Base-by-base conservation (phyloP, 345 rosid species). In the Brassica juncea region DNA sequence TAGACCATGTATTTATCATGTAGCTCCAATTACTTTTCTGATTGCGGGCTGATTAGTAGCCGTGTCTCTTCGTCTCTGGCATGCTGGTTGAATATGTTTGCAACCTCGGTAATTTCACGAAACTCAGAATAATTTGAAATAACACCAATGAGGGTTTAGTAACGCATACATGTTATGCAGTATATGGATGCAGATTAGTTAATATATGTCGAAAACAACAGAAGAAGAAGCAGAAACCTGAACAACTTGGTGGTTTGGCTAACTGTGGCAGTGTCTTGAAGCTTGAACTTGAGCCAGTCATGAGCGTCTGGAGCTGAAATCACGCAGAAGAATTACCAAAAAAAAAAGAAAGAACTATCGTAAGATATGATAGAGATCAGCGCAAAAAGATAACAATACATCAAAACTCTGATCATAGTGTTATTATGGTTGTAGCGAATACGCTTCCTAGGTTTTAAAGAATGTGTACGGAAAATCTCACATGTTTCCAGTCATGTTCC, bases 1-100 rank as follows among this genome's bases (percentile, higher is more conserved):
- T 90, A 89, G 3, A 85, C 85, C 82, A 87, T 86, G 79, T 89
- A 90, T 71, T 90, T 89, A 83, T 92, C 94, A 79, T 90, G 95
- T 80, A 90, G 84, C 81, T 90, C 92, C 42, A 57, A 90, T 90
- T 25, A 90, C 85, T 79, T 89, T 92, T 84, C 90, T 84, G 58
- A 89, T 84, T 31, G 89, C 91, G 9, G 42, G 42, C 42, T 35
- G 42, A 7, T 35, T 35, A 35, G 42, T 1, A 42, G 84, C 15
- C 8, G 11, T 3, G 31, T 8, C 63, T 23, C 64, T 25, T 30
- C 1, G 31, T 58, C 62, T 58, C 30, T 16, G 7, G 5, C 32
- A 25, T 25, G 7, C 15, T 59, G 14, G 7, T 25, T 54, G 23
- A 54, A 16, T 15, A 16, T 54, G 23, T 54, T 54, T 54, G 59